Evolutionary conservation across 495 filamentous ascomycete species (phyloP), one percentile per base, ranked within the genome.

Genomic region (Trichoderma reesei): DNA sequence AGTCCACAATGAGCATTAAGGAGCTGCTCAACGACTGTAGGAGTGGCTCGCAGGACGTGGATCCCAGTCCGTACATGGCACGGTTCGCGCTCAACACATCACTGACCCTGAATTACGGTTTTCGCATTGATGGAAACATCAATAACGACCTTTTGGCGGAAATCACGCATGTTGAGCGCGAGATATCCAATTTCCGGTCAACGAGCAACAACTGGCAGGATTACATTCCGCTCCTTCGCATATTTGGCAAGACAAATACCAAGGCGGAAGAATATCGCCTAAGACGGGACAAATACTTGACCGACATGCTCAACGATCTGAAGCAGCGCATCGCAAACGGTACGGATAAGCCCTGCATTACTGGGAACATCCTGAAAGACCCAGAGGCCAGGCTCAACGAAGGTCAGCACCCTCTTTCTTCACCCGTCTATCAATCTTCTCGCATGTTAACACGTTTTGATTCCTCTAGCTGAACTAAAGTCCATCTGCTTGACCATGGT

Each of bases 401-500:
- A 69, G 78, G 82, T 83, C 64, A 69, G 72, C 70, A 10, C 9
- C 26, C 5, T 33, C 37, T 26, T 26, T 26, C 26, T 26, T 26
- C 26, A 1, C 26, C 26, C 26, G 26, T 26, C 26, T 26, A 26
- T 26, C 26, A 26, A 26, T 26, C 26, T 26, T 26, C 26, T 26
- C 26, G 26, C 26, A 26, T 26, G 26, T 26, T 26, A 26, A 26
- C 26, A 26, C 26, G 26, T 26, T 26, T 26, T 26, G 1, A 26
- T 26, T 41, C 13, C 69, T 51, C 41, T 48, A 84, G 85, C 82
- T 20, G 87, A 89, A 72, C 80, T 89, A 37, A 88, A 88, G 67
- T 87, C 85, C 3, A 87, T 90, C 65, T 88, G 88, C 72, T 72
- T 90, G 61, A 88, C 86, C 36, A 90, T 90, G 87, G 87, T 90